Evolutionary conservation across 352 stramenopile genomes (phyloP), one percentile per base, ranked within the genome.

Genomic region (Phytopythium delawarense): DNA sequence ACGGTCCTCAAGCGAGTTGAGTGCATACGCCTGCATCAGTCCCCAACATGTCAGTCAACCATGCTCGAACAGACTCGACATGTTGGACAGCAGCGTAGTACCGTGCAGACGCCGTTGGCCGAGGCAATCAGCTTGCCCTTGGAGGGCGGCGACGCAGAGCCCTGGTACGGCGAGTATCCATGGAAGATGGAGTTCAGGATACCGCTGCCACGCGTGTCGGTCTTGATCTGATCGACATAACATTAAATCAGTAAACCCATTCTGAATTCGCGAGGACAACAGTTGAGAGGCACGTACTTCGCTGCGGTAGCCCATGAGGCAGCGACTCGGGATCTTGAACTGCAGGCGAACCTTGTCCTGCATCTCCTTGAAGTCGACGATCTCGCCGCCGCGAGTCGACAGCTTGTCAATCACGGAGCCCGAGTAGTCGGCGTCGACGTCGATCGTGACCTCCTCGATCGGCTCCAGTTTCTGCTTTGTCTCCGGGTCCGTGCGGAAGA

Each of bases 111-210:
- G 52, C 86, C 86, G 67, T 86, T 77, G 46, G 83, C 76, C 23
- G 86, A 93, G 18, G 86, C 76, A 49, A 95, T 92, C 30, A 95
- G 69, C 65, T 95, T 95, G 63, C 84, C 86, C 72, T 95, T 95
- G 39, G 84, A 89, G 21, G 84, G 84, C 45, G 82, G 66, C 49
- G 82, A 88, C 15, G 81, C 72, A 42, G 78, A 83, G 49, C 86
- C 86, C 58, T 90, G 78, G 71, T 67, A 93, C 13, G 85, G 84
- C 37, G 90, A 83, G 78, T 99, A 99, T 2, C 93, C 96, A 76
- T 99, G 66, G 75, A 98, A 99, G 61, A 97, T 92, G 66, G 97
- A 98, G 80, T 98, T 98, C 55, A 99, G 75, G 56, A 99, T 94
- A 44, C 94, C 97, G 70, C 88, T 98, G 62, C 97, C 97, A 63